phyloP scores from a whole-genome alignment of 1,139 yeast genomes.

The Groenewaldozyma auringiensis region DNA sequence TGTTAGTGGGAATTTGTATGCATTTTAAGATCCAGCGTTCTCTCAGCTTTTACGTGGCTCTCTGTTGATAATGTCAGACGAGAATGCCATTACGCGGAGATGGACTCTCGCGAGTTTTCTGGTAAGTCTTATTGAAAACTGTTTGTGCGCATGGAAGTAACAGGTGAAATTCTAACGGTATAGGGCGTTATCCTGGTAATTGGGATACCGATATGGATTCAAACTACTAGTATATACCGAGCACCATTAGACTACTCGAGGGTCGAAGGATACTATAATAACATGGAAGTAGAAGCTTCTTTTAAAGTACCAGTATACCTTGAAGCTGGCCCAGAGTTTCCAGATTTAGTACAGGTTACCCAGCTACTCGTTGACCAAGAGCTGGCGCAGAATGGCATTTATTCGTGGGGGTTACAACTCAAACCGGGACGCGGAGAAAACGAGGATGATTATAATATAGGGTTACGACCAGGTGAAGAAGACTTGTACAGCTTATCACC shows the following conservation, averaged over 20 bases:
- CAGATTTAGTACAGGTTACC: constrained; percentile 41
- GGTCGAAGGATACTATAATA: constrained; percentile 39
- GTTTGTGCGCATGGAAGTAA: not conserved
- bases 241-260: constrained; percentile 60
- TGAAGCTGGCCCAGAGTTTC: constrained; percentile 28
- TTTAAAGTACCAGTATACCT: constrained; percentile 54
- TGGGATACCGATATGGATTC: constrained; percentile 72
- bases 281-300: constrained; percentile 33
- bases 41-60: too few species aligned
- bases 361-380: constrained; percentile 35
- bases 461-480: constrained; percentile 25
- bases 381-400: constrained; percentile 21
- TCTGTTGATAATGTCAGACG: not conserved
- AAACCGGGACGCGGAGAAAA: constrained; percentile 23
- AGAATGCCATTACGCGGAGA: constrained; percentile 9
- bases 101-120: constrained; percentile 14
- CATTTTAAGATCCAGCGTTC: too few species aligned
- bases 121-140: constrained; percentile 9
- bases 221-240: constrained; percentile 65
- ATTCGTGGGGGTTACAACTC: constrained; percentile 26
- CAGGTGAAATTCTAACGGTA: not conserved
- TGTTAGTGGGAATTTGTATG: too few species aligned
- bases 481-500: constrained; percentile 31
- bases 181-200: constrained; percentile 35
- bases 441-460: constrained; percentile 25